phyloP scores from a whole-genome alignment of 2,329 filamentous ascomycete genomes.

The Ophiostoma ips region DNA sequence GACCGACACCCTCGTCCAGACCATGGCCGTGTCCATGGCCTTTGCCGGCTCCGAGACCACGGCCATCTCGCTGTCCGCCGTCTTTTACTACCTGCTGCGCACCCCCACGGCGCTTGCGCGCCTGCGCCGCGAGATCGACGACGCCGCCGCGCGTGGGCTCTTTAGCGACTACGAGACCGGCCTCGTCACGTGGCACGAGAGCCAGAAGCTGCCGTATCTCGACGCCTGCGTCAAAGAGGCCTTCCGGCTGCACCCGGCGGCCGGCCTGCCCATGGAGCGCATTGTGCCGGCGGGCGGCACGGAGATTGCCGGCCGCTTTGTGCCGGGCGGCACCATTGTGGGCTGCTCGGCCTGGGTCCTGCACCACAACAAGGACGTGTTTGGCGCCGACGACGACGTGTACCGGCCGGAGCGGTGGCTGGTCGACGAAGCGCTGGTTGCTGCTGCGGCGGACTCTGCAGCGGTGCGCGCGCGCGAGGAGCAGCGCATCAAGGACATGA shows the following conservation, averaged over 20 bases:
- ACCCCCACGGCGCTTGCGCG: slow-evolving; percentile 40
- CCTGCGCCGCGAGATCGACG: slow-evolving; percentile 49
- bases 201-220: slow-evolving; percentile 58
- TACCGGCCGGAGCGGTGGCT: slow-evolving; percentile 59
- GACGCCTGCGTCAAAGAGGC: slow-evolving; percentile 68
- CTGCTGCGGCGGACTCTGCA: slow-evolving; percentile 9
- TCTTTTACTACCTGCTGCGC: slow-evolving; percentile 63
- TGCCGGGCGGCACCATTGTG: slow-evolving; percentile 59
- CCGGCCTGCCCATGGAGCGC: slow-evolving; percentile 59
- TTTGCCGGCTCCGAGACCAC: slow-evolving; percentile 71
- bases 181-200: slow-evolving; percentile 55
- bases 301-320: slow-evolving; percentile 45
- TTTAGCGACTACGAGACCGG: slow-evolving; percentile 40
- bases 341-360: slow-evolving; percentile 65
- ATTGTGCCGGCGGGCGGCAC: slow-evolving; percentile 52
- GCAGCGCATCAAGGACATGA: slow-evolving; percentile 49
- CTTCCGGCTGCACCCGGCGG: slow-evolving; percentile 61
- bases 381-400: slow-evolving; percentile 49
- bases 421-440: slow-evolving; percentile 23
- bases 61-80: slow-evolving; percentile 54
- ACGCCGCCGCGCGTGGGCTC: slow-evolving; percentile 36
- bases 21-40: slow-evolving; percentile 58
- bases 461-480: slow-evolving; percentile 26
- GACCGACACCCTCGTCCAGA: slow-evolving; percentile 53
- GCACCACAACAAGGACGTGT: slow-evolving; percentile 53